These are phyloP conservation scores for Aspergillus spinulosporus DNA, from an alignment of 2,329 filamentous ascomycete genomes.

Conservation along the genomic window DNA sequence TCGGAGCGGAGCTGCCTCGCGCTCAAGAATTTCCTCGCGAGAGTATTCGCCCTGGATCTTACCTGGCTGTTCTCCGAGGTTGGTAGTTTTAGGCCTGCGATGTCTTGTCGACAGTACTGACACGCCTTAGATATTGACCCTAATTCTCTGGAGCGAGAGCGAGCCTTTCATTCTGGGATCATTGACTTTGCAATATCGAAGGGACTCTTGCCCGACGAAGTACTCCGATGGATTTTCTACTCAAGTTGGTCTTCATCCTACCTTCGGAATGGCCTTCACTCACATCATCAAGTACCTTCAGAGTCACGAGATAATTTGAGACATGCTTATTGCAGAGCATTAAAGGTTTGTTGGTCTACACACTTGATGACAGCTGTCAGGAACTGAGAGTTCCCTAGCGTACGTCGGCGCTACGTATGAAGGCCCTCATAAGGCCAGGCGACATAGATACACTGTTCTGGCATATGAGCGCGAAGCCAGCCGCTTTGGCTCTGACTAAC, in stretches of 20 bases:
- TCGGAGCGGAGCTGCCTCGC: constrained; percentile 25
- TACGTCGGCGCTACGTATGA: constrained; percentile 31
- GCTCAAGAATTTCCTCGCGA: constrained; percentile 37
- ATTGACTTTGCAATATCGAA: constrained; percentile 56
- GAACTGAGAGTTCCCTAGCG: constrained; percentile 28
- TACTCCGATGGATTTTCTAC: constrained; percentile 64
- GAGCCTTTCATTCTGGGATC: constrained; percentile 64
- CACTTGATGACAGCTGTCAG: not conserved
- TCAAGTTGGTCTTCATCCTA: constrained; percentile 30
- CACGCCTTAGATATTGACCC: constrained; percentile 45
- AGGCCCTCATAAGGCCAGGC: constrained; percentile 38
- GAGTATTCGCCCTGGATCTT: constrained; percentile 33
- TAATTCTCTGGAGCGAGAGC: constrained; percentile 44
- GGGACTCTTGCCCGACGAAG: constrained; percentile 58
- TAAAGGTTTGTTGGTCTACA: constrained; percentile 49
- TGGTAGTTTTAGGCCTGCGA: constrained; percentile 10
- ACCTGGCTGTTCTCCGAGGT: constrained; percentile 38
- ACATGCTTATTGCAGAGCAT: constrained; percentile 58
- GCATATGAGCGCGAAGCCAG: constrained; percentile 56
- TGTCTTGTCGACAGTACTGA: constrained; percentile 17
- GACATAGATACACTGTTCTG: constrained; percentile 57
- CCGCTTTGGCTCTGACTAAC: constrained; percentile 43
- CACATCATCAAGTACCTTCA: constrained; percentile 44
- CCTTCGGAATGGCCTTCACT: not conserved
- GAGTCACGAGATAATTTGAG: constrained; percentile 59